phyloP scores from a whole-genome alignment of 2,329 filamentous ascomycete species.

The Xylariaceae sp. region DNA sequence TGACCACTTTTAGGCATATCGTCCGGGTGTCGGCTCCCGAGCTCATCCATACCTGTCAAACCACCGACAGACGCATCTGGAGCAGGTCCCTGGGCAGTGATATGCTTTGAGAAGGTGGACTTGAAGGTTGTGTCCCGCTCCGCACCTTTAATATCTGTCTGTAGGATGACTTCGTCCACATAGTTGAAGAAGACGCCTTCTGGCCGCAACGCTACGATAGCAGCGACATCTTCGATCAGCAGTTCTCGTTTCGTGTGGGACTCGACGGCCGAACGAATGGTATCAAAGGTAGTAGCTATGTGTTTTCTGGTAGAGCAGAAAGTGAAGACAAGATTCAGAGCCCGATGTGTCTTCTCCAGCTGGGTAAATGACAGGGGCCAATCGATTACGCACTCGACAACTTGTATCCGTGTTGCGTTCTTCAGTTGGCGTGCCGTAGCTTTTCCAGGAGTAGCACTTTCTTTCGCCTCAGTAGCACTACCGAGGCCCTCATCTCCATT shows the following conservation, averaged over 20 bases:
- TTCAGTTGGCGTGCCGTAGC: slow-evolving; percentile 11
- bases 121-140: slow-evolving; percentile 63
- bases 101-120: slow-evolving; percentile 49
- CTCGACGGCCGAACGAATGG: slow-evolving; percentile 79
- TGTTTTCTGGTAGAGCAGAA: slow-evolving; percentile 94
- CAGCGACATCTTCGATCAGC: slow-evolving; percentile 72
- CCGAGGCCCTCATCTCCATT: background rate
- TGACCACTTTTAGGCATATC: slow-evolving; percentile 39
- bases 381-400: slow-evolving; percentile 38
- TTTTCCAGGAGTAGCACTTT: slow-evolving; percentile 6
- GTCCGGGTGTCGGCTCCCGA: slow-evolving; percentile 35
- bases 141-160: slow-evolving; percentile 70
- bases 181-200: slow-evolving; percentile 78
- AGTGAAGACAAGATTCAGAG: slow-evolving; percentile 88
- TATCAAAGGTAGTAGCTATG: slow-evolving; percentile 85
- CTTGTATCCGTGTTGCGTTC: slow-evolving; percentile 15
- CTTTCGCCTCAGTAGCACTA: background rate
- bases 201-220: slow-evolving; percentile 73
- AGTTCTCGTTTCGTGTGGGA: slow-evolving; percentile 70
- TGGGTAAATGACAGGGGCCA: slow-evolving; percentile 75
- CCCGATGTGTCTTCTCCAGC: slow-evolving; percentile 72
- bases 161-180: slow-evolving; percentile 77
- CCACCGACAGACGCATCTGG: slow-evolving; percentile 56
- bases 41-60: slow-evolving; percentile 45
- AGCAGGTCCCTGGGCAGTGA: slow-evolving; percentile 46